Evolutionary conservation across 176 grass and related monocot species (phyloP).

Genomic region (Elymus sibiricus): DNA sequence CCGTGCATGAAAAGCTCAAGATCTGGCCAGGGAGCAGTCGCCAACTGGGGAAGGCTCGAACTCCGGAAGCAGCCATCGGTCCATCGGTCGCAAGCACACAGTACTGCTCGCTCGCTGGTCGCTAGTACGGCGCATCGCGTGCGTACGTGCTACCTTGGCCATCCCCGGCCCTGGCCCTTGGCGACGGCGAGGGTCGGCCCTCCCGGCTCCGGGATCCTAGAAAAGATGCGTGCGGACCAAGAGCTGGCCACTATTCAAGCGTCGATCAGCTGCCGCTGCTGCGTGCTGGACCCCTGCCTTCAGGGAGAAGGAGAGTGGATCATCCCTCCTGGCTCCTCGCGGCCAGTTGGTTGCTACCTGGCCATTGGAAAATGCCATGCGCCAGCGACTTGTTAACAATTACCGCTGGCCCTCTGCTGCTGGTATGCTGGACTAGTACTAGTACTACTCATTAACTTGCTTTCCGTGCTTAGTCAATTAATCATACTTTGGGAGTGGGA

Average conservation of each 20-base stretch:
- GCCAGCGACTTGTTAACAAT: slow-evolving; percentile 35
- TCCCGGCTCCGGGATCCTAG: neutral
- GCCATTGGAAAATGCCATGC: slow-evolving; percentile 68
- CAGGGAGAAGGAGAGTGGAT: neutral
- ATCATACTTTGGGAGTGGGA: neutral
- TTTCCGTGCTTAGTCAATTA: slow-evolving; percentile 21
- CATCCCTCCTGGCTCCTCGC: slow-evolving; percentile 40
- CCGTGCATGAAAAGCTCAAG: neutral
- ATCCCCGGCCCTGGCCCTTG: slow-evolving; percentile 26
- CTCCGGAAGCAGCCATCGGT: slow-evolving; percentile 21
- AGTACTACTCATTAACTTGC: neutral
- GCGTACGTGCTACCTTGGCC: neutral
- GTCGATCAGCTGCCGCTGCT: neutral
- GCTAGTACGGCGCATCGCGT: neutral
- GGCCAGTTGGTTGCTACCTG: slow-evolving; percentile 24
- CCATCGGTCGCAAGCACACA: neutral
- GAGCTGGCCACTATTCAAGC: neutral
- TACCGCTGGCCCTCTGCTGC: neutral
- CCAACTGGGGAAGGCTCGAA: slow-evolving; percentile 31
- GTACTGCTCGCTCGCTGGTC: neutral
- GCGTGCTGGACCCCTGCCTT: neutral
- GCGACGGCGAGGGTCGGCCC: slow-evolving; percentile 19
- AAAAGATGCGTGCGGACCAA: slow-evolving; percentile 18
- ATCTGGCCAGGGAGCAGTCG: slow-evolving; percentile 1
- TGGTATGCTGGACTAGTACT: neutral